Conservation (phyloP, 148 eudicot species). For the Selenicereus undatus region DNA sequence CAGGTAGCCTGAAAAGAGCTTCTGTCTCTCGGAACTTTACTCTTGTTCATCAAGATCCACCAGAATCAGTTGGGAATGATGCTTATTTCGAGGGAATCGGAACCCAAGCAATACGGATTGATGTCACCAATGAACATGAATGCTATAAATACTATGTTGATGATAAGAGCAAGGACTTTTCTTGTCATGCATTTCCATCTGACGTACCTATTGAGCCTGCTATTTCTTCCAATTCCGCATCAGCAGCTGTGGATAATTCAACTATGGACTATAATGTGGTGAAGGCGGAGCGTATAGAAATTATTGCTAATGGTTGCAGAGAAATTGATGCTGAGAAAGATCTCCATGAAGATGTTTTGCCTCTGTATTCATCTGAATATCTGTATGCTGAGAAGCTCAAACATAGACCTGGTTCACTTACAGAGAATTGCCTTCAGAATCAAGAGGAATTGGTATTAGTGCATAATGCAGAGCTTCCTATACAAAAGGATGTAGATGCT, state of each 20-base stretch:
- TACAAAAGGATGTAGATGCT: slow-evolving; percentile 19
- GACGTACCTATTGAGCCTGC: not conserved
- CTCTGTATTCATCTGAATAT: slow-evolving; percentile 23
- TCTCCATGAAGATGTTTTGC: slow-evolving; percentile 8
- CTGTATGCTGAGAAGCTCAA: slow-evolving; percentile 18
- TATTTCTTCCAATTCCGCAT: not conserved
- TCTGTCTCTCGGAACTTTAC: slow-evolving; percentile 10
- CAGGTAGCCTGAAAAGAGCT: slow-evolving; percentile 8
- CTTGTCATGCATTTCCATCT: too few species aligned
- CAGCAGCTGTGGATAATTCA: slow-evolving; percentile 10
- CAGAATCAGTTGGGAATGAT: slow-evolving; percentile 24
- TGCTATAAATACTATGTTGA: too few species aligned
- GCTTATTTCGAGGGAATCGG: slow-evolving; percentile 22
- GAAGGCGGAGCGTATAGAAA: slow-evolving; percentile 12
- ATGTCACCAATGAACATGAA: slow-evolving; percentile 14
- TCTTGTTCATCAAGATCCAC: slow-evolving; percentile 11
- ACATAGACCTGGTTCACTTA: slow-evolving; percentile 19
- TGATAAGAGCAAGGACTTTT: too few species aligned
- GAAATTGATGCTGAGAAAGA: slow-evolving; percentile 19
- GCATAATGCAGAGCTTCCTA: slow-evolving; percentile 22
- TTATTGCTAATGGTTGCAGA: slow-evolving; percentile 20
- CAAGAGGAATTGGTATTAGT: slow-evolving; percentile 20
- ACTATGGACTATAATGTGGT: slow-evolving; percentile 9
- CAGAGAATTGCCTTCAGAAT: slow-evolving; percentile 28
- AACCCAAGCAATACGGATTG: slow-evolving; percentile 24